These are phyloP conservation scores for Russula olivacea DNA, from an alignment of 768 basidiomycete genomes.

Conservation along the genomic window DNA sequence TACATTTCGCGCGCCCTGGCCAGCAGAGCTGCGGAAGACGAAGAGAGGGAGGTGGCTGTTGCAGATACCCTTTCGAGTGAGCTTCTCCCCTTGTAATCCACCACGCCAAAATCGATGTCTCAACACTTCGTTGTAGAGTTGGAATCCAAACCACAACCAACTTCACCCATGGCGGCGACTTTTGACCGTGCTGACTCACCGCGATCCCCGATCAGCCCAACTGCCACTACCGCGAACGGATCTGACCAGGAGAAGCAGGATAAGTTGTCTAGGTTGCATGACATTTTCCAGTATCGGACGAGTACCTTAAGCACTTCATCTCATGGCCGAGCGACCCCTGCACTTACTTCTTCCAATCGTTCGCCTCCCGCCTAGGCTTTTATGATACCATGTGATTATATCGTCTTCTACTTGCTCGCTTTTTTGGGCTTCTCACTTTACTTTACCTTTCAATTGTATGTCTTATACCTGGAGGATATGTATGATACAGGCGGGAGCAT, in stretches of 20 bases:
- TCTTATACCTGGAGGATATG: constrained; percentile 19
- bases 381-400: neutral
- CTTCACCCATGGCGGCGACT: constrained; percentile 1
- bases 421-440: neutral
- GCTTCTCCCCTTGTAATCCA: constrained; percentile 29
- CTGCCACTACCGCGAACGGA: constrained; percentile 24
- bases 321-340: constrained; percentile 25
- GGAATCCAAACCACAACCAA: constrained; percentile 21
- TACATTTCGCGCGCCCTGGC: constrained; percentile 87
- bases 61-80: constrained; percentile 76
- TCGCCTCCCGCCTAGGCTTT: constrained; percentile 11
- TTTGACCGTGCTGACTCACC: constrained; percentile 12
- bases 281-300: constrained; percentile 77
- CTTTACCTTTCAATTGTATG: constrained; percentile 9
- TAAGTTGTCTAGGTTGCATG: constrained; percentile 66
- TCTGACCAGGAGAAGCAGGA: constrained; percentile 44
- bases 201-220: constrained; percentile 24
- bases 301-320: constrained; percentile 51
- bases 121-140: constrained; percentile 16
- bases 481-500: constrained; percentile 13
- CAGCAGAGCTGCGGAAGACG: constrained; percentile 80
- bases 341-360: constrained; percentile 11
- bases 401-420: neutral
- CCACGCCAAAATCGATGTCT: neutral
- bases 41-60: constrained; percentile 74